Conservation (phyloP, 2,329 filamentous ascomycete species). For the Nakataea oryzae region DNA sequence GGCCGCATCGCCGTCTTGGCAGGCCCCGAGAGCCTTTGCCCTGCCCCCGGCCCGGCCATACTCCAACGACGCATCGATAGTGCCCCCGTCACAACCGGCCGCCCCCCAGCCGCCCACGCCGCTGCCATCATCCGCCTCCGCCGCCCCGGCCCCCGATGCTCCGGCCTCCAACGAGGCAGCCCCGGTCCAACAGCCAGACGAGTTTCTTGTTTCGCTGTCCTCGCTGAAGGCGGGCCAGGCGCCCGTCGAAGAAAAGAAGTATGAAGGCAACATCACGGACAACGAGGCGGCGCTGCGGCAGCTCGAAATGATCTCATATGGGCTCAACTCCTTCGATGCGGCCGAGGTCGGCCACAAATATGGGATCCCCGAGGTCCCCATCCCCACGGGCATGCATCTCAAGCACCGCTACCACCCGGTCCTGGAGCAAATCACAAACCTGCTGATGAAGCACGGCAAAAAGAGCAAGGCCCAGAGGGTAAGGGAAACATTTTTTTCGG, state of each 20-base stretch:
- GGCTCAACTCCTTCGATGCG: slow-evolving; percentile 19
- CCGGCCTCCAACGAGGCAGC: neutral
- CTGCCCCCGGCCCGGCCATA: slow-evolving; percentile 1
- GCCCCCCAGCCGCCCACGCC: neutral
- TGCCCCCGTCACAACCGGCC: neutral
- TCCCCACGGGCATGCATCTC: slow-evolving; percentile 52
- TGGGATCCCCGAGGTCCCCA: slow-evolving; percentile 55
- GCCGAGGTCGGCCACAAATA: slow-evolving; percentile 60
- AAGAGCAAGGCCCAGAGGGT: slow-evolving; percentile 83
- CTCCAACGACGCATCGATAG: neutral
- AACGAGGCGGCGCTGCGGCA: slow-evolving; percentile 30
- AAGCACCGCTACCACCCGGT: slow-evolving; percentile 80
- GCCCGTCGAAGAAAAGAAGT: slow-evolving; percentile 4
- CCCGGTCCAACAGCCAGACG: neutral
- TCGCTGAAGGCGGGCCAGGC: slow-evolving; percentile 4
- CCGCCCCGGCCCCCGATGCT: neutral
- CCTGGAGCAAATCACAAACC: slow-evolving; percentile 75
- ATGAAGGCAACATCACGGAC: slow-evolving; percentile 26
- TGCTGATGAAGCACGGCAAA: slow-evolving; percentile 89
- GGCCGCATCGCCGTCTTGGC: slow-evolving; percentile 5
- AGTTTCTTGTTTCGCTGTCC: slow-evolving; percentile 2
- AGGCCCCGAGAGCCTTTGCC: slow-evolving; percentile 4
- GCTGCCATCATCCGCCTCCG: neutral
- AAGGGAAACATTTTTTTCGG: slow-evolving; percentile 19
- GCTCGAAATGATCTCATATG: slow-evolving; percentile 21